These are phyloP conservation scores for Mikania micrantha DNA, from an alignment of 129 eudicot genomes.

Conservation along the genomic window DNA sequence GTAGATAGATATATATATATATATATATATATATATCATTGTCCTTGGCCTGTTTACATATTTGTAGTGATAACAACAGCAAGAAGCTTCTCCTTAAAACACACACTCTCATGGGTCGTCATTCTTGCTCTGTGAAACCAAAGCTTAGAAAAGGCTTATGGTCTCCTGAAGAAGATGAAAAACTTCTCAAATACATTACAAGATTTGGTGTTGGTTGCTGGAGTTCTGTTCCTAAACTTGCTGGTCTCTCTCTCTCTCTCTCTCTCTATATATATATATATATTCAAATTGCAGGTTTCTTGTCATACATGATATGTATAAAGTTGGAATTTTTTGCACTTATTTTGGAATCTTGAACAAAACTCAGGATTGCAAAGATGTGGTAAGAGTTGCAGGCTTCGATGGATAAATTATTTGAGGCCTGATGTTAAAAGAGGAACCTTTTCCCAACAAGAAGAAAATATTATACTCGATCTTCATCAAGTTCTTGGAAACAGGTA, in stretches of 20 bases:
- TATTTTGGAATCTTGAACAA: slow-evolving; percentile 18
- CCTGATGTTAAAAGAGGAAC: slow-evolving; percentile 97
- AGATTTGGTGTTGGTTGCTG: slow-evolving; percentile 92
- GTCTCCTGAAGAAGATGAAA: slow-evolving; percentile 99
- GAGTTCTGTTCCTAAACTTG: slow-evolving; percentile 90
- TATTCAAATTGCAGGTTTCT: not conserved
- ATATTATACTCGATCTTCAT: slow-evolving; percentile 66
- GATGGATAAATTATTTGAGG: slow-evolving; percentile 96
- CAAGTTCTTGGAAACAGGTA: slow-evolving; percentile 92
- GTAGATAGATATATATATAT: too few relatives aligned
- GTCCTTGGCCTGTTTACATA: slow-evolving; percentile 17
- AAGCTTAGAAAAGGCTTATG: slow-evolving; percentile 88
- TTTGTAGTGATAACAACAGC: slow-evolving; percentile 32
- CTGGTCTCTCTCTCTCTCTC: slow-evolving; percentile 40
- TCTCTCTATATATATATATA: not conserved
- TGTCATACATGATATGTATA: too few relatives aligned
- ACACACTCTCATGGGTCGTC: slow-evolving; percentile 61
- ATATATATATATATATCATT: slow-evolving; percentile 9
- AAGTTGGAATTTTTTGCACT: slow-evolving; percentile 7
- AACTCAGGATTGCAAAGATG: slow-evolving; percentile 88
- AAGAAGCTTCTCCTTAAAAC: slow-evolving; percentile 25
- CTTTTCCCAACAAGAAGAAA: slow-evolving; percentile 91
- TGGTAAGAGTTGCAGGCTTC: slow-evolving; percentile 90
- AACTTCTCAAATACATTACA: slow-evolving; percentile 67
- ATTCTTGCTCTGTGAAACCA: slow-evolving; percentile 62